These are phyloP conservation scores for Lactifluus rugatus DNA, from an alignment of 768 basidiomycete species.

Conservation along the genomic window DNA sequence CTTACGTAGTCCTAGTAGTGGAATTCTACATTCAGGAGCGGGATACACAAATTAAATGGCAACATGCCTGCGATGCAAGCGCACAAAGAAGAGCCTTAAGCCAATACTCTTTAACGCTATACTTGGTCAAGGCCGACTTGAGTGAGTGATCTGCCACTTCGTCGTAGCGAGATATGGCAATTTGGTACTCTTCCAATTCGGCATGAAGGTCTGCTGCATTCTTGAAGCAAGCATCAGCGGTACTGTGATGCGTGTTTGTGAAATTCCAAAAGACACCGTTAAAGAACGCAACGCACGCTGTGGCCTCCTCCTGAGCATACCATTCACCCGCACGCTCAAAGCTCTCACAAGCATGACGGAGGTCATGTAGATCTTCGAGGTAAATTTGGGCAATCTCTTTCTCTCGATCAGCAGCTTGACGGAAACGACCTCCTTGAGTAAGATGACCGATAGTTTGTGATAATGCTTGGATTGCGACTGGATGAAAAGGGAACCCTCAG, in stretches of 20 bases:
- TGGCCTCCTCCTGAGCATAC: constrained; percentile 96
- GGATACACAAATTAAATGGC: neutral
- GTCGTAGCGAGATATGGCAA: constrained; percentile 83
- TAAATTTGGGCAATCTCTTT: constrained; percentile 95
- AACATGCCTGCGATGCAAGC: constrained; percentile 72
- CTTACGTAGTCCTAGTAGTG: constrained; percentile 69
- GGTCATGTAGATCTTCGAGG: constrained; percentile 70
- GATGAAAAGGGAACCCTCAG: neutral
- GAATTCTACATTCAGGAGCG: neutral
- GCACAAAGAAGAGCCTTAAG: constrained; percentile 79
- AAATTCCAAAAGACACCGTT: neutral
- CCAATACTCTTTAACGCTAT: constrained; percentile 98
- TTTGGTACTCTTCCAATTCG: constrained; percentile 73
- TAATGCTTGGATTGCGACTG: constrained; percentile 86
- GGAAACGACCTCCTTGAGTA: constrained; percentile 77
- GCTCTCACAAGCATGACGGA: constrained; percentile 83
- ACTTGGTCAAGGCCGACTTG: constrained; percentile 80
- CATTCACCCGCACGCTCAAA: constrained; percentile 89
- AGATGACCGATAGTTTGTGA: constrained; percentile 77
- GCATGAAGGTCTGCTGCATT: constrained; percentile 94
- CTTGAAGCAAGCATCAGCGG: constrained; percentile 92
- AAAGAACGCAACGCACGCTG: constrained; percentile 54
- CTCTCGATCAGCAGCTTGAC: constrained; percentile 96
- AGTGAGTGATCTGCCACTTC: constrained; percentile 82
- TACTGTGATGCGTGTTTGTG: constrained; percentile 40